These are phyloP conservation scores for Amniculicola lignicola DNA, from an alignment of 495 filamentous ascomycete genomes.

Conservation along the genomic window DNA sequence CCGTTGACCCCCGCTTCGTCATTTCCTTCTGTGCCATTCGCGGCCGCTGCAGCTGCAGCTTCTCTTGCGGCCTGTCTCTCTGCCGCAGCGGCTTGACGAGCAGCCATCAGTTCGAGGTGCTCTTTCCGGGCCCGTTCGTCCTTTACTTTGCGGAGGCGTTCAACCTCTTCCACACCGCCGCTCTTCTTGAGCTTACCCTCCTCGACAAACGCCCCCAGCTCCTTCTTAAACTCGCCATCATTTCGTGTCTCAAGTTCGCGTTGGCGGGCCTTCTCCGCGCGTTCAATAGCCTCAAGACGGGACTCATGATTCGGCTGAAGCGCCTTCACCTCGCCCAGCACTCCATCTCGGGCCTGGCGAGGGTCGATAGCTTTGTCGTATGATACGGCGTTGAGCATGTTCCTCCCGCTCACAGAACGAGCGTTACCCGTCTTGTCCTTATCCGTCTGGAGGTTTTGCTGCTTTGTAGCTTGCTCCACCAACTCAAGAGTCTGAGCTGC, in stretches of 20 bases:
- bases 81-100: conserved; percentile 24
- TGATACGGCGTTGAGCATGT: conserved; percentile 53
- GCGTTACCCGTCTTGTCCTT: not conserved
- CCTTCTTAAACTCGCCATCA: conserved; percentile 81
- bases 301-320: conserved; percentile 93
- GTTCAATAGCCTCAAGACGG: conserved; percentile 89
- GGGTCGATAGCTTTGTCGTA: conserved; percentile 68
- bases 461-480: conserved; percentile 93
- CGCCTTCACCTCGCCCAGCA: conserved; percentile 89
- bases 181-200: conserved; percentile 93
- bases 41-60: conserved; percentile 9
- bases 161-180: conserved; percentile 90
- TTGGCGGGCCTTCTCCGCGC: conserved; percentile 83
- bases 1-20: not conserved
- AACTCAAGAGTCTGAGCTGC: conserved; percentile 86
- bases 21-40: not conserved
- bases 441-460: conserved; percentile 71
- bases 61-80: conserved; percentile 34
- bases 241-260: conserved; percentile 77
- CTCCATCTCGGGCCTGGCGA: conserved; percentile 76
- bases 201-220: conserved; percentile 81
- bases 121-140: conserved; percentile 85
- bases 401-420: conserved; percentile 31
- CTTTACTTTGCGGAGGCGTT: conserved; percentile 75
- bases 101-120: conserved; percentile 71